Evolutionary conservation across 2,329 filamentous ascomycete species (phyloP).

Genomic region (Sphaerostilbella broomeana): DNA sequence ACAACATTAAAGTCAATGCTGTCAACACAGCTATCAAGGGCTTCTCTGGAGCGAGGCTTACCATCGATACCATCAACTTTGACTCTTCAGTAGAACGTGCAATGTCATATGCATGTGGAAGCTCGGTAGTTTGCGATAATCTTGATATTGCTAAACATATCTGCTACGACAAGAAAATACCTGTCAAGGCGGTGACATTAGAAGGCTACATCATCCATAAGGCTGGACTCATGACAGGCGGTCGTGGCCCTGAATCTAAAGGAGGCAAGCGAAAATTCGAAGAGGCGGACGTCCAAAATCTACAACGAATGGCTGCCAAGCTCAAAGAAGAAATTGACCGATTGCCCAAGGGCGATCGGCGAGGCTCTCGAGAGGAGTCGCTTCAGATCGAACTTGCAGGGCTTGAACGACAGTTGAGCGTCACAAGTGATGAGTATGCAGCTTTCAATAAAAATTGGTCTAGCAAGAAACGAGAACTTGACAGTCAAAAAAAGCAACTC

Average conservation of each 20-base stretch:
- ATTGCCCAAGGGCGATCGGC: slow-evolving; percentile 71
- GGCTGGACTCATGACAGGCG: slow-evolving; percentile 92
- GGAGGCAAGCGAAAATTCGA: slow-evolving; percentile 78
- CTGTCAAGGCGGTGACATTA: slow-evolving; percentile 88
- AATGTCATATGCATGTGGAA: slow-evolving; percentile 91
- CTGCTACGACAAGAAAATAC: slow-evolving; percentile 75
- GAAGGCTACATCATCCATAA: slow-evolving; percentile 98
- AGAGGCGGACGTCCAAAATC: slow-evolving; percentile 78
- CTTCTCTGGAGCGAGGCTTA: slow-evolving; percentile 76
- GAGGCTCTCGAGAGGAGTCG: slow-evolving; percentile 69
- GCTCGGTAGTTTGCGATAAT: slow-evolving; percentile 88
- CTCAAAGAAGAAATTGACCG: slow-evolving; percentile 70
- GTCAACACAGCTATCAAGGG: slow-evolving; percentile 88
- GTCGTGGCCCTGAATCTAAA: slow-evolving; percentile 69
- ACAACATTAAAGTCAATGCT: slow-evolving; percentile 93
- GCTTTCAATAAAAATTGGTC: slow-evolving; percentile 75
- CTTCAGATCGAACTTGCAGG: slow-evolving; percentile 73
- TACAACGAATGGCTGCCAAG: slow-evolving; percentile 70
- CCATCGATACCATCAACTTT: slow-evolving; percentile 94
- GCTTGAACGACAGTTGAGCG: slow-evolving; percentile 68
- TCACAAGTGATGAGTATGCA: slow-evolving; percentile 67
- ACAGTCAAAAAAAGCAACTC: slow-evolving; percentile 66
- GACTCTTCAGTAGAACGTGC: slow-evolving; percentile 82
- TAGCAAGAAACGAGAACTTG: slow-evolving; percentile 76
- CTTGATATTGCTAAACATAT: slow-evolving; percentile 82